Base-by-base conservation (phyloP, 2,329 filamentous ascomycete species). In the Aspergillus sp. region DNA sequence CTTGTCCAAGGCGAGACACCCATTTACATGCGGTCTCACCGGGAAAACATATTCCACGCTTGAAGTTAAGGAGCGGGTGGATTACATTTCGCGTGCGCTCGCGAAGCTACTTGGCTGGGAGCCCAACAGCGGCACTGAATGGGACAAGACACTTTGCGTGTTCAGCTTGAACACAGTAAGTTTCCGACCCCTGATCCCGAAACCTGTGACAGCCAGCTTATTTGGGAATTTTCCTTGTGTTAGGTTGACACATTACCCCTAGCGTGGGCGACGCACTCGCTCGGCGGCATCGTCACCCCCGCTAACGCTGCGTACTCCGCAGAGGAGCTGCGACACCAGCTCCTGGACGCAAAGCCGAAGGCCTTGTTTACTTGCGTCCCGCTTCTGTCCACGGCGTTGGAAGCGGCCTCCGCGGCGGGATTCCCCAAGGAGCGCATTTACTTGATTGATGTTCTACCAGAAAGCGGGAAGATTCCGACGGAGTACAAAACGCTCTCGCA, bases 161-260 rank as follows among this genome's bases (percentile, higher is more conserved):
- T 96, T 90, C 75, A 87, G 88, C n/a, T 75, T 92, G 58, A 96
- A 96, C 70, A 91, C 90, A 31, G 89, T 91, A 74, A 59, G 82
- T 70, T 17, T 5, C 4, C 11, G 6, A 40, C 14, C 9, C 9
- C 27, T 31, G 8, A 9, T 31, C 9, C 9, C 27, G 9, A 31
- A 31, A 31, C 9, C 9, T 31, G 8, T 31, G 27, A 31, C 27
- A 31, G 27, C 27, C 27, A 31, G 27, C 27, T 31, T 31, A 31
- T 9, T 31, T 11, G 27, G 27, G 27, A 11, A 31, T 31, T 15
- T 12, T 40, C 6, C 2, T 19, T n/a, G 3, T 14, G 7, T 39
- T 57, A 90, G 84, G 86, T 95, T 62, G 90, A 95, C 73, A 90
- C 88, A 53, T 76, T 92, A 60, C 85, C 89, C 4, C 75, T 91